Base-by-base conservation (phyloP, 2,329 filamentous ascomycete genomes). In the Zymoseptoria ardabiliae region DNA sequence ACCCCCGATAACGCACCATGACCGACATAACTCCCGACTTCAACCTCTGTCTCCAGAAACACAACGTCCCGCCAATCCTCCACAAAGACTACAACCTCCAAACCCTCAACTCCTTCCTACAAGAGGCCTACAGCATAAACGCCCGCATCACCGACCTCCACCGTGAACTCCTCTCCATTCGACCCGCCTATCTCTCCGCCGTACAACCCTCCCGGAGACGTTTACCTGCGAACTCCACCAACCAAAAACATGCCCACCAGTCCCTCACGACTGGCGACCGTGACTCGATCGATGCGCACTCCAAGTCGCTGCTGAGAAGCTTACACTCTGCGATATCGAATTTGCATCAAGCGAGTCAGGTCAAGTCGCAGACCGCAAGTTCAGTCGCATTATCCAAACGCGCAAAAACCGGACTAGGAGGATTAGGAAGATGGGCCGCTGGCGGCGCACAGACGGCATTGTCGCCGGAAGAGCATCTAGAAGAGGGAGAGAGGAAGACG, bases 81-180 rank as follows among this genome's bases (percentile, higher is more conserved):
- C 66, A 72, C 58, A 72, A 76, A 61, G 70, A 69, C 10, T 77
- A 74, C 62, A 71, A 72, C 60, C 68, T 74, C 55, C 71, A 71
- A 53, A 69, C 70, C 56, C 82, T 94, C 55, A 90, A 97, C 72
- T 88, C 89, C 69, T 99, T 97, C 72, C 79, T 97, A 35, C 91
- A 93, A 71, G 93, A 97, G 76, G 94, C 94, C 56, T 94, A 96
- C 76, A 85, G 88, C 72, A 97, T 97, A 91, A 94, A 96, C 72
- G 83, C 86, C 7, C 91, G 95, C 72, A 95, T 97, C 62, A 77
- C 83, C 62, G 90, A 88, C 55, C 85, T 99, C 41, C 86, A 91
- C 68, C 79, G 79, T 65, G 90, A 97, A 70, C 86, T 99, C 20
- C 85, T 85, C 71, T 85, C 86, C 61, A 91, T 96, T 69, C 89